These are phyloP conservation scores for Ogataea populi-albae DNA, from an alignment of 805 yeast species.

Conservation along the genomic window DNA sequence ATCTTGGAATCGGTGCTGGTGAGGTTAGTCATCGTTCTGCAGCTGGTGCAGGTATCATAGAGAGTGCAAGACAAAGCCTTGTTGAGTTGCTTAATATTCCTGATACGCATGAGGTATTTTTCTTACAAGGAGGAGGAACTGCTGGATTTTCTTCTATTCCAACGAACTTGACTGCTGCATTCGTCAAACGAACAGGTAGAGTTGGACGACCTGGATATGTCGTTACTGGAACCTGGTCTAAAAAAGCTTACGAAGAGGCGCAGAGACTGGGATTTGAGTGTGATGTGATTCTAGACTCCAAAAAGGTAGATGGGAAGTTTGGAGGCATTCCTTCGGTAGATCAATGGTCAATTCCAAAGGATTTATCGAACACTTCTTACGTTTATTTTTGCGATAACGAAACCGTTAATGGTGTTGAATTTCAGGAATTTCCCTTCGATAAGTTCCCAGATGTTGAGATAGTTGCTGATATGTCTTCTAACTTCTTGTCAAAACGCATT, in stretches of 20 bases:
- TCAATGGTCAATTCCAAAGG: conserved; percentile 61
- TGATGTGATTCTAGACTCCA: conserved; percentile 66
- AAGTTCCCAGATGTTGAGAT: conserved; percentile 70
- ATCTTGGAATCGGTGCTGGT: conserved; percentile 81
- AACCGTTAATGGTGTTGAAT: conserved; percentile 94
- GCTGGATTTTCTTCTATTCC: conserved; percentile 89
- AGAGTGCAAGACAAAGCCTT: conserved; percentile 69
- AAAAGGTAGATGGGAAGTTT: conserved; percentile 53
- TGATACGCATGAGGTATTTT: conserved; percentile 90
- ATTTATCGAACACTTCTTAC: conserved; percentile 68
- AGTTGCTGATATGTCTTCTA: conserved; percentile 94
- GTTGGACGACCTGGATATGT: conserved; percentile 82
- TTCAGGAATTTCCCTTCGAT: conserved; percentile 46
- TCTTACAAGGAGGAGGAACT: conserved; percentile 98
- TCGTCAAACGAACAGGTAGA: conserved; percentile 62
- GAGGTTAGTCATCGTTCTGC: conserved; percentile 94
- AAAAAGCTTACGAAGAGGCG: conserved; percentile 86
- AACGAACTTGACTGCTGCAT: conserved; percentile 74
- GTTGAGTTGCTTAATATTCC: conserved; percentile 69
- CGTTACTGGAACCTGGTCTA: conserved; percentile 92
- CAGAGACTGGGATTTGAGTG: conserved; percentile 73
- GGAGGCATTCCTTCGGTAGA: conserved; percentile 63
- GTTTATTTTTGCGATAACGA: conserved; percentile 94
- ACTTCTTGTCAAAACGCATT: conserved; percentile 75
- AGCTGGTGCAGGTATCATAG: conserved; percentile 74